Conservation (phyloP, 208 protist species). For the Acanthamoeba sp. region DNA sequence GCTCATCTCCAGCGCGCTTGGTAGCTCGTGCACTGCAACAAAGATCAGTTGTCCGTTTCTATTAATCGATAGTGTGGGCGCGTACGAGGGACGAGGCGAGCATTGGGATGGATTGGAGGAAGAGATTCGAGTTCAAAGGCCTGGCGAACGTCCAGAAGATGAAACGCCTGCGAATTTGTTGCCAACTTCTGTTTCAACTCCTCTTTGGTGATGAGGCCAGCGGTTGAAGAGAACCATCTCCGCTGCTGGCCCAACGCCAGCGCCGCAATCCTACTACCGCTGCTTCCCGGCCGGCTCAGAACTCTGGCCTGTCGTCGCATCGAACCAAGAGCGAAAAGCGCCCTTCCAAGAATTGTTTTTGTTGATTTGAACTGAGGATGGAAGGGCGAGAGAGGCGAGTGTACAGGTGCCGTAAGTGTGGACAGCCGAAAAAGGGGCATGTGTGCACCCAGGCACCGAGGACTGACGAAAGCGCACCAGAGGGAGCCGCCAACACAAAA, state of each 20-base stretch:
- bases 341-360: too few species aligned
- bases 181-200: not conserved
- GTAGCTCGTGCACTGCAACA: slow-evolving; percentile 46
- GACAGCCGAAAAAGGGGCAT: slow-evolving; percentile 4
- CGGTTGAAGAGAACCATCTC: not conserved
- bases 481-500: not conserved
- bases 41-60: too few species aligned
- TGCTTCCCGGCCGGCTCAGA: too few species aligned
- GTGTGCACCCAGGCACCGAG: not conserved
- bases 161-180: not conserved
- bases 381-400: not conserved
- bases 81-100: slow-evolving; percentile 22
- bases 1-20: slow-evolving; percentile 31
- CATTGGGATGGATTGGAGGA: not conserved
- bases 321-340: too few species aligned
- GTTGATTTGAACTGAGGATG: too few species aligned
- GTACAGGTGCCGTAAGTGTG: slow-evolving; percentile 17
- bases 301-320: too few species aligned
- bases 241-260: not conserved
- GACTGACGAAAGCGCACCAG: not conserved
- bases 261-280: too few species aligned
- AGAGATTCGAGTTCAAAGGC: not conserved
- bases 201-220: slow-evolving; percentile 24
- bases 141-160: slow-evolving; percentile 62
- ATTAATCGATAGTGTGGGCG: too few species aligned